Evolutionary conservation across 768 basidiomycete genomes (phyloP), one percentile per base, ranked within the genome.

Genomic region (Suillus variegatus): DNA sequence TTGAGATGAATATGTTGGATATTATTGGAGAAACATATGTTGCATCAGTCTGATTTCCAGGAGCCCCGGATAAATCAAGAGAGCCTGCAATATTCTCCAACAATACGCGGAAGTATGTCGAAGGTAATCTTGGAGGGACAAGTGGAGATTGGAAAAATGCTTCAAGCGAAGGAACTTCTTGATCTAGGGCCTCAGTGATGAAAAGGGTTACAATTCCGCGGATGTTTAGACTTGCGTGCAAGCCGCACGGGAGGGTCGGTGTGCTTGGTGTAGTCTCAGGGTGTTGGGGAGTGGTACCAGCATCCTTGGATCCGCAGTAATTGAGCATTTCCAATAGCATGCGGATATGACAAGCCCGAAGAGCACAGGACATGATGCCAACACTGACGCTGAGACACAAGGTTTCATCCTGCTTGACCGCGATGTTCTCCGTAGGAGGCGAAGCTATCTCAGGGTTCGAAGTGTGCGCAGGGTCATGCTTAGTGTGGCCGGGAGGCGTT

Each of bases 101-200:
- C 65, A 84, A 77, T 4, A 87, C 61, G 7, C 92, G 86, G 57
- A 86, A 68, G 71, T 86, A 92, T 38, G 84, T 81, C 55, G 78
- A 74, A 10, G 77, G 72, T 8, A 87, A 72, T 44, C 69, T 74
- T 18, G 87, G 89, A 52, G 89, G 88, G 6, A 82, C 73, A n/a
- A 91, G 76, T 3, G 91, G 90, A 28, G 80, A 82, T 22, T 79
- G 74, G 72, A 88, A 91, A 71, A 86, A 92, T 28, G 70, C 64
- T 12, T 74, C 65, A 20, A 81, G 60, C 49, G 68, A 67, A 58
- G 64, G 43, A 41, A 14, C 32, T 44, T 66, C 61, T 25, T 57
- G 67, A 12, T 46, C 62, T 12, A 44, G 44, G 22, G 68, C 65
- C 10, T 76, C 69, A 0, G 83, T 80, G 60, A 87, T 78, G 14